A percentile compares a stretch with the other conserved stretches of the same genome.
Conservation (phyloP, 805 yeast species). For the Ogataea methylovora region DNA sequence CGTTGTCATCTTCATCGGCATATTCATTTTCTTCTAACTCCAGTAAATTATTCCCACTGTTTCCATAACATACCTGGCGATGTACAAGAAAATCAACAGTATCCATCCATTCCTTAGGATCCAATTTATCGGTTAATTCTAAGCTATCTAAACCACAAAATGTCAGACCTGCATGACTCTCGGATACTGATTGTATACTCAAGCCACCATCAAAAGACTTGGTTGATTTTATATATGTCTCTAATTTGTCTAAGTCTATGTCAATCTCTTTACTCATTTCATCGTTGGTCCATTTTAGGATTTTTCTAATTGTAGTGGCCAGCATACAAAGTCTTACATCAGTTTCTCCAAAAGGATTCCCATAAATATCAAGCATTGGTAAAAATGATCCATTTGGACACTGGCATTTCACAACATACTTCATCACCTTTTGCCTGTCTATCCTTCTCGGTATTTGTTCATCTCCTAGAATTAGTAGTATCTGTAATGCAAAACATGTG, state of each 20-base stretch:
- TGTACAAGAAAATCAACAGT: slow-evolving; percentile 56
- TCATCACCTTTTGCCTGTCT: slow-evolving; percentile 36
- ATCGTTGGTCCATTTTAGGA: slow-evolving; percentile 27
- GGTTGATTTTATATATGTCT: slow-evolving; percentile 27
- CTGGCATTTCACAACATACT: slow-evolving; percentile 57
- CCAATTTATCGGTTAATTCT: slow-evolving; percentile 24
- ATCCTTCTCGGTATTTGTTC: slow-evolving; percentile 29
- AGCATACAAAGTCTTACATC: slow-evolving; percentile 73
- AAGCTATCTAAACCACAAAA: slow-evolving; percentile 74
- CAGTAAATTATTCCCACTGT: slow-evolving; percentile 10
- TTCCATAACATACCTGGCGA: slow-evolving; percentile 44
- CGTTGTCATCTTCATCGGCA: slow-evolving; percentile 45
- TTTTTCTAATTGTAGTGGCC: slow-evolving; percentile 54
- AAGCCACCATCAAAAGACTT: slow-evolving; percentile 64
- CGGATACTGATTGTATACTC: slow-evolving; percentile 40
- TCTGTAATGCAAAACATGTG: slow-evolving; percentile 67
- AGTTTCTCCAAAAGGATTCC: slow-evolving; percentile 44
- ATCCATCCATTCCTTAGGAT: slow-evolving; percentile 18
- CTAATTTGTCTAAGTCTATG: slow-evolving; percentile 35
- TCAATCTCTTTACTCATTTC: slow-evolving; percentile 20
- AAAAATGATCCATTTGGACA: slow-evolving; percentile 50
- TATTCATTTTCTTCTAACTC: slow-evolving; percentile 21
- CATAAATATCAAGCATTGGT: slow-evolving; percentile 29
- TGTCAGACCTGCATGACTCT: slow-evolving; percentile 82
- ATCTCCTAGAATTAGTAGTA: slow-evolving; percentile 43